Evolutionary conservation across 495 filamentous ascomycete species (phyloP), one percentile per base, ranked within the genome.

Genomic region (Daldinia concentrica): DNA sequence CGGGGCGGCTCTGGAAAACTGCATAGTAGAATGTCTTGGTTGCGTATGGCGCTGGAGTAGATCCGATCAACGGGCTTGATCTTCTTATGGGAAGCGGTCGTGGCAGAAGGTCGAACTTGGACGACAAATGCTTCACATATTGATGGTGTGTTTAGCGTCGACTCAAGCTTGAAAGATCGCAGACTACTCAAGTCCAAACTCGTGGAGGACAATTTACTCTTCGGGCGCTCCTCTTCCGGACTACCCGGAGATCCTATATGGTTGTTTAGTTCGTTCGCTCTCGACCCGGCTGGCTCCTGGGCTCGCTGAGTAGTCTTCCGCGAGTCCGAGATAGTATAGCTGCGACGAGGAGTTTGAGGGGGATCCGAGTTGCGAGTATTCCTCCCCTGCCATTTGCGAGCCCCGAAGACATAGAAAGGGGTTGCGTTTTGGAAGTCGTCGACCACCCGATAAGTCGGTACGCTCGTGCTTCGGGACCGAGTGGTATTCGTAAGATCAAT

Each of bases 391-490:
- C 59, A 64, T 58, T 69, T 58, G 4, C 45, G 52, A 22, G 74
- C 74, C 12, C 71, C 76, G 32, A 75, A 77, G 24, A 78, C 58
- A 34, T 77, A 78, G 50, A 79, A 76, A 15, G 76, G 76, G 30
- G 68, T 26, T 24, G 66, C 41, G 36, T 73, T 72, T 24, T 79
- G 74, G 27, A 78, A 63, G 26, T 76, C 63, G 48, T 77, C 76
- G 9, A 63, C 45, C 45, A 68, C 58, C 17, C 74, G 75, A 55
- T 79, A 74, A 4, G 61, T 36, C 15, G 80, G 79, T 37, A 79
- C 64, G 58, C 81, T 82, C 4, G 72, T 61, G 39, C 81, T 82
- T 62, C 80, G 78, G 26, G 77, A 74, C 48, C 78, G 67, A 17
- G 41, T 57, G 30, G 56, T 62, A 37, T 73, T 57, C 0, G 78